Percentiles rank a stretch among this genome's conserved stretches.
phyloP scores from a whole-genome alignment of 2,329 filamentous ascomycete species.

The Geosmithia putterillii region DNA sequence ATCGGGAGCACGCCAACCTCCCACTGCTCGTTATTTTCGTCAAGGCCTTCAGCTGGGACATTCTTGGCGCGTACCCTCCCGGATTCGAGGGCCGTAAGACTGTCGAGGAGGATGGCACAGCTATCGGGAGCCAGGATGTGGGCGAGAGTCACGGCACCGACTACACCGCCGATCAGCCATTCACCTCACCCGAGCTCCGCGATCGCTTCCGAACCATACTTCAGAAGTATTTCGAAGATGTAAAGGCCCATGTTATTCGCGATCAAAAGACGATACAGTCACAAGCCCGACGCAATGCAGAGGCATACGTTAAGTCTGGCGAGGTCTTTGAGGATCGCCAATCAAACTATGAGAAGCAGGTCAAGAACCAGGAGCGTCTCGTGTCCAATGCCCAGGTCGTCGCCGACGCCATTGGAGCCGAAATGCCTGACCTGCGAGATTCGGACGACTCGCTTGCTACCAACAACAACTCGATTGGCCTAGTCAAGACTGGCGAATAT shows the following conservation, averaged over 20 bases:
- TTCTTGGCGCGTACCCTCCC: conserved; percentile 65
- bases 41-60: conserved; percentile 92
- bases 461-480: conserved; percentile 69
- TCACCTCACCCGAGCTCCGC: conserved; percentile 65
- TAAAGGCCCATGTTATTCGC: conserved; percentile 77
- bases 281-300: conserved; percentile 88
- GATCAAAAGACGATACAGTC: conserved; percentile 81
- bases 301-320: conserved; percentile 95
- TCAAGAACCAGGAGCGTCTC: conserved; percentile 85
- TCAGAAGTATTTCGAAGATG: conserved; percentile 81
- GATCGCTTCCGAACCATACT: conserved; percentile 80
- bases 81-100: conserved; percentile 71
- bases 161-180: conserved; percentile 35
- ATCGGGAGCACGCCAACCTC: conserved; percentile 83
- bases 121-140: conserved; percentile 26
- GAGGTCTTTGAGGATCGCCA: conserved; percentile 98
- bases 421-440: conserved; percentile 90
- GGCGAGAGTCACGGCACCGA: conserved; percentile 25
- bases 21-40: conserved; percentile 90
- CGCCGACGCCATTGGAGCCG: conserved; percentile 74
- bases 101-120: conserved; percentile 68
- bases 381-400: conserved; percentile 82
- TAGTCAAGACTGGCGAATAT: conserved; percentile 91
- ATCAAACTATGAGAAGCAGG: conserved; percentile 85
- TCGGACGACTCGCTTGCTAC: conserved; percentile 57